Evolutionary conservation across 345 rosid species (phyloP).

Genomic region (Salix exigua): DNA sequence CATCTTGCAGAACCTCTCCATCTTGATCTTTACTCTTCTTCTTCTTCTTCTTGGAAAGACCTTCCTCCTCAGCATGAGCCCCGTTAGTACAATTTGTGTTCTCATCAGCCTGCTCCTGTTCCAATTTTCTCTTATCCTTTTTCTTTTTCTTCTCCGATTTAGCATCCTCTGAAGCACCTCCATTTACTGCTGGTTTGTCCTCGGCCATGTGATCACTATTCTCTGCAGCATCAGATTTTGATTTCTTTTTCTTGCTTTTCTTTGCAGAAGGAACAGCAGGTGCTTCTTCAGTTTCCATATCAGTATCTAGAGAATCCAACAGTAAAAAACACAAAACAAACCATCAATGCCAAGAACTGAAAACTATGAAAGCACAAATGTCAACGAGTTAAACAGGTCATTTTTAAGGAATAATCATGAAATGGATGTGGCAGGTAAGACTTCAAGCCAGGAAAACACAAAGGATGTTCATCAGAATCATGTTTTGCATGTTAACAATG

Average conservation of each 20-base stretch:
- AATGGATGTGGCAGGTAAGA: neutral
- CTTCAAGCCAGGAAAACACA: neutral
- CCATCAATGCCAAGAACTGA: neutral
- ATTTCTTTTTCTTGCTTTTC: constrained; percentile 64
- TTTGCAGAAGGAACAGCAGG: constrained; percentile 41
- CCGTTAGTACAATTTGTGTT: constrained; percentile 5
- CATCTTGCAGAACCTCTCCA: constrained; percentile 2
- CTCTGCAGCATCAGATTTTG: constrained; percentile 32
- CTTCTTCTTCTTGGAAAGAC: constrained; percentile 31
- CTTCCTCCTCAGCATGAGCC: constrained; percentile 4
- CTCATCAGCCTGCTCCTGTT: constrained; percentile 24
- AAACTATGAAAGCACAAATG: neutral
- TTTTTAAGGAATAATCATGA: neutral
- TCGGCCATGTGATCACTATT: constrained; percentile 38
- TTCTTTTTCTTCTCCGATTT: constrained; percentile 56
- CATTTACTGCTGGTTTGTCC: constrained; percentile 30
- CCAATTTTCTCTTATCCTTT: constrained; percentile 48
- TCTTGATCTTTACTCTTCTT: constrained; percentile 33
- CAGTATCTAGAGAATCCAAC: constrained; percentile 26
- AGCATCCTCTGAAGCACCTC: constrained; percentile 35
- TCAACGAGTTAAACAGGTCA: neutral
- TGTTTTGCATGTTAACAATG: neutral
- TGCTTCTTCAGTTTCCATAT: constrained; percentile 48
- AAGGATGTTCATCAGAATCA: neutral
- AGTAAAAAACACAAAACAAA: neutral